Conservation (phyloP, 345 rosid genomes). For the Eucalyptus sp. region DNA sequence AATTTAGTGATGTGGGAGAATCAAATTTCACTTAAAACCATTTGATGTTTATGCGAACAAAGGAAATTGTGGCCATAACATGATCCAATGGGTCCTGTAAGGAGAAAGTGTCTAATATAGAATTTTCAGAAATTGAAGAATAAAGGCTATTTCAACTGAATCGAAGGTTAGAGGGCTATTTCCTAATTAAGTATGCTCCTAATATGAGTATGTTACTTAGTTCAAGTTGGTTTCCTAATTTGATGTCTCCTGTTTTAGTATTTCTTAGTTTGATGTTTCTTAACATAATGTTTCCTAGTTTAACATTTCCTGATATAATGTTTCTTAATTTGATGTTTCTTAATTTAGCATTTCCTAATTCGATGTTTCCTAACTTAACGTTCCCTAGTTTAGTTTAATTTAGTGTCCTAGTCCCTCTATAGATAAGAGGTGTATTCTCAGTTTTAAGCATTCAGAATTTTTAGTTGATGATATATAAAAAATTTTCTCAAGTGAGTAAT, state of each 20-base stretch:
- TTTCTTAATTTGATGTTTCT: not conserved
- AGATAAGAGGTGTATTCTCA: not conserved
- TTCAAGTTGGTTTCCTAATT: not conserved
- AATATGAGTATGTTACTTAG: not conserved
- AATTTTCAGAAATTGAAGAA: not conserved
- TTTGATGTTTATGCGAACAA: not conserved
- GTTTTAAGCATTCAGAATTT: not conserved
- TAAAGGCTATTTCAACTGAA: not conserved
- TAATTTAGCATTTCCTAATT: not conserved
- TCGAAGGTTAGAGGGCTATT: not conserved
- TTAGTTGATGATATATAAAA: not conserved
- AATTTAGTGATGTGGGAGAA: not conserved
- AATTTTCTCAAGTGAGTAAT: not conserved
- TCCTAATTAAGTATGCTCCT: not conserved
- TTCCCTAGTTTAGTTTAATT: not conserved
- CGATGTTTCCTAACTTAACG: not conserved
- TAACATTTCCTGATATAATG: not conserved
- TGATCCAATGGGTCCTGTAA: not conserved
- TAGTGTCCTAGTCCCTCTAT: not conserved
- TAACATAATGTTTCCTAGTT: not conserved
- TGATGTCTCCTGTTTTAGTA: not conserved
- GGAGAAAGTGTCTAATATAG: not conserved
- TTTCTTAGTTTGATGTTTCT: not conserved
- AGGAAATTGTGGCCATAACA: not conserved
- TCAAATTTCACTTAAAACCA: not conserved